Percentiles rank a stretch among this genome's conserved stretches.
phyloP scores from a whole-genome alignment of 2,329 filamentous ascomycete genomes.

The Chrysosphaeria jannelii region DNA sequence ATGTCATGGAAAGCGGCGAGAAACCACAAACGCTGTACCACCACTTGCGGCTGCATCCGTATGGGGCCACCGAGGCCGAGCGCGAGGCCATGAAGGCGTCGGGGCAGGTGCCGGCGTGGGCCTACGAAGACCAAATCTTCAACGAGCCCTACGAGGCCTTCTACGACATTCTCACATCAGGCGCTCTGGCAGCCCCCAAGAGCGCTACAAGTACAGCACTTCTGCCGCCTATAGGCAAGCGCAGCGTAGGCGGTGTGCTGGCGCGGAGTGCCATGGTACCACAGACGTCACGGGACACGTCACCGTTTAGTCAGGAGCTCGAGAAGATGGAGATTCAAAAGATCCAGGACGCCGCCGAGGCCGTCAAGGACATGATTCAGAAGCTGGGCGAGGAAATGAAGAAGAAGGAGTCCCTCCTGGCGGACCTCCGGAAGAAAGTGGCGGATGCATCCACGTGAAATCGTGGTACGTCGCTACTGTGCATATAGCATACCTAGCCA shows the following conservation, averaged over 20 bases:
- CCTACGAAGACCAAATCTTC: conserved; percentile 84
- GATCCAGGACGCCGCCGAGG: conserved; percentile 29
- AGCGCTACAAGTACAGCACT: conserved; percentile 13
- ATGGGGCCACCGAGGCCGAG: conserved; percentile 51
- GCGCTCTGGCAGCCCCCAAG: conserved; percentile 19
- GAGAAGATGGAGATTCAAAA: conserved; percentile 31
- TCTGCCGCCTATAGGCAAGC: conserved; percentile 8
- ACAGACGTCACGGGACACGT: conserved; percentile 29
- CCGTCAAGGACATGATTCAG: conserved; percentile 28
- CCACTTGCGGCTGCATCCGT: conserved; percentile 70
- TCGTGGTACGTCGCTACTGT: no score
- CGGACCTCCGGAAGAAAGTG: conserved; percentile 24
- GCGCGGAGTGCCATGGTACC: conserved; percentile 51
- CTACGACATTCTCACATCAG: conserved; percentile 57
- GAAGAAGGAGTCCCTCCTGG: conserved; percentile 29
- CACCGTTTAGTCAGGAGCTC: conserved; percentile 43
- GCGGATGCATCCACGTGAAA: no score
- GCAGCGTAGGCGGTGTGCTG: conserved; percentile 20
- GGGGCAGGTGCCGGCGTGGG: conserved; percentile 43
- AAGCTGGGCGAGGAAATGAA: conserved; percentile 28
- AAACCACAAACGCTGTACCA: conserved; percentile 94
- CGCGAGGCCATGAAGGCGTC: conserved; percentile 26
- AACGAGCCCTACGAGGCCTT: conserved; percentile 89
- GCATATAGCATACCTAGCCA: no score
- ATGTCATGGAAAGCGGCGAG: conserved; percentile 60